A percentile compares a stretch with the other conserved stretches of the same genome.
These are phyloP conservation scores for Jacaranda copaia DNA, from an alignment of 257 asterid species.

Conservation along the genomic window DNA sequence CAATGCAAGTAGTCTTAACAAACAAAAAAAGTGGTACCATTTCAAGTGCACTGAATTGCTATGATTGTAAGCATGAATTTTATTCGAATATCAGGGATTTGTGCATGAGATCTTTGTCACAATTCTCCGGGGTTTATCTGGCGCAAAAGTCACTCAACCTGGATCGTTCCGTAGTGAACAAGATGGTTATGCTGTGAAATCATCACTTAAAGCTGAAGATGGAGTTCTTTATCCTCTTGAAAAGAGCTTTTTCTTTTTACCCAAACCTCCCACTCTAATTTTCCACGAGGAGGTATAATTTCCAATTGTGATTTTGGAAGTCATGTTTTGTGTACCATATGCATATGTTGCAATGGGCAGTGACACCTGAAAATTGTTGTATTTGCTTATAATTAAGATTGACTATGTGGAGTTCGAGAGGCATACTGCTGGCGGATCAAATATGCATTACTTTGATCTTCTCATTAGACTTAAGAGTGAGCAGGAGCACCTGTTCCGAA, in stretches of 20 bases:
- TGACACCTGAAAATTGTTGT: conserved; percentile 16
- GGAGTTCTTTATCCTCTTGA: conserved; percentile 86
- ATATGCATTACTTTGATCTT: conserved; percentile 90
- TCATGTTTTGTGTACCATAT: background rate
- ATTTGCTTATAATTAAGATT: conserved; percentile 48
- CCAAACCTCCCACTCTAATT: conserved; percentile 82
- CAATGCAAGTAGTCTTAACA: background rate
- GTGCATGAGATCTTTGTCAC: conserved; percentile 63
- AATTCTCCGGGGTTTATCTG: conserved; percentile 77
- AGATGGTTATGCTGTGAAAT: conserved; percentile 79
- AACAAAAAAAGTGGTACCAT: background rate
- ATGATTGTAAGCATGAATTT: background rate
- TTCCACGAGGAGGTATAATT: conserved; percentile 73
- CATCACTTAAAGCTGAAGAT: conserved; percentile 88
- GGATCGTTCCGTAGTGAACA: conserved; percentile 76
- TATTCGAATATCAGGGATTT: conserved; percentile 57
- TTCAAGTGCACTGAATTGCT: background rate
- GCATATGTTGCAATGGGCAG: background rate
- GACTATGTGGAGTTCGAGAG: conserved; percentile 88
- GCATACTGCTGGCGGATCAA: conserved; percentile 90
- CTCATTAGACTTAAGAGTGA: conserved; percentile 79
- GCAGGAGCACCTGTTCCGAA: conserved; percentile 90
- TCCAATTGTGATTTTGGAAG: background rate
- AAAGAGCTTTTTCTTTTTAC: conserved; percentile 84
- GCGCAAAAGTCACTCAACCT: conserved; percentile 75